A percentile compares a stretch with the other conserved stretches of the same genome.
phyloP scores from a whole-genome alignment of 1,284 basidiomycete genomes.

The Golubevia sp. region DNA sequence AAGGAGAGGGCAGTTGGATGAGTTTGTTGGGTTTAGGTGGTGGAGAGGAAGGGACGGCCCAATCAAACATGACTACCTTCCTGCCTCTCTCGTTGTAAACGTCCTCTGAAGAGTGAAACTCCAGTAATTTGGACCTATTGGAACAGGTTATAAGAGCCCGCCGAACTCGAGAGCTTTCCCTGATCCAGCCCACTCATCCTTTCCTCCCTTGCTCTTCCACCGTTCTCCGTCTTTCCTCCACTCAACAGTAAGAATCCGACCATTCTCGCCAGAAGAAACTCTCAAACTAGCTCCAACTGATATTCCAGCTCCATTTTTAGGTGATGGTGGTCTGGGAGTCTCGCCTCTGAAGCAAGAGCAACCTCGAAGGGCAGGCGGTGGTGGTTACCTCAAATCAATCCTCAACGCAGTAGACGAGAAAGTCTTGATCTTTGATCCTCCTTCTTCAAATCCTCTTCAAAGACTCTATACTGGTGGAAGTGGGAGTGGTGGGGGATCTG shows the following conservation, averaged over 20 bases:
- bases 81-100: too few species aligned
- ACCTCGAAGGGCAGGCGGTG: constrained; percentile 9
- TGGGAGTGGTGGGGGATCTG: constrained; percentile 6
- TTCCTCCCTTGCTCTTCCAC: constrained; percentile 6
- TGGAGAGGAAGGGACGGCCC: too few species aligned
- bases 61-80: too few species aligned
- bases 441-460: constrained; percentile 40
- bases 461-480: constrained; percentile 17
- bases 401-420: constrained; percentile 54
- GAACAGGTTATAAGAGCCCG: too few species aligned
- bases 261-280: constrained; percentile 50
- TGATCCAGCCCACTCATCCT: constrained; percentile 10
- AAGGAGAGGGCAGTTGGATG: too few species aligned
- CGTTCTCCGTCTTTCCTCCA: constrained; percentile 7
- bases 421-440: constrained; percentile 59
- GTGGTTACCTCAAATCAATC: constrained; percentile 48
- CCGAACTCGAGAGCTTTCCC: too few species aligned
- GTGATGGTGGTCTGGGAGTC: constrained; percentile 53
- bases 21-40: too few species aligned
- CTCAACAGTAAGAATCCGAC: constrained; percentile 49
- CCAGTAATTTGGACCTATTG: too few species aligned
- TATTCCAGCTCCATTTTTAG: constrained; percentile 49
- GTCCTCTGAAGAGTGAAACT: too few species aligned
- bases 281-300: constrained; percentile 43
- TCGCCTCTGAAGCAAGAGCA: constrained; percentile 33